Evolutionary conservation across 2,329 filamentous ascomycete species (phyloP), one percentile per base, ranked within the genome.

Genomic region (Neonectria hederae): DNA sequence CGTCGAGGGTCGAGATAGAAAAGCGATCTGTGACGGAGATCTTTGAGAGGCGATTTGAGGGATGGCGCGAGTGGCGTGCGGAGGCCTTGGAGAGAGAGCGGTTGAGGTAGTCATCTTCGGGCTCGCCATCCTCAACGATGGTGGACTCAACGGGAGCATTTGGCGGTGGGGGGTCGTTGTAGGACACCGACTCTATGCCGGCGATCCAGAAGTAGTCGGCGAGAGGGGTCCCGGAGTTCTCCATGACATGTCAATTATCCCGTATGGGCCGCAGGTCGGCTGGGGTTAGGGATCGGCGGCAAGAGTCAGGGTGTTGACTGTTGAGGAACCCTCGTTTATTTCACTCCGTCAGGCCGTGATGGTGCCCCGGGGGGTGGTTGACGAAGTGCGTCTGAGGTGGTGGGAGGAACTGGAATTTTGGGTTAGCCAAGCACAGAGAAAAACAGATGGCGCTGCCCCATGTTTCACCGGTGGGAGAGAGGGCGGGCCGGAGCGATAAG

Each of bases 171-270:
- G 81, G 76, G 70, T 90, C 89, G 66, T 87, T 84, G 80, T 91
- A 90, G 61, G 86, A 84, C 71, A 91, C 84, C 65, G 87, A 86
- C 78, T 91, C 89, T 79, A 92, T 84, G 74, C 89, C 89, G 70
- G 89, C 89, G 76, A 92, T 91, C 89, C 89, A 92, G 79, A 92
- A 92, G 81, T 92, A 92, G 78, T 92, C 89, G 78, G 89, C 89
- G 77, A 92, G 83, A 75, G 89, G 89, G 69, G 84, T 84, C 68
- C 88, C 89, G 64, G 87, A 83, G 80, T 78, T 82, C 76, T 88
- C 86, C 86, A 89, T 89, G 81, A 80, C 84, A 81, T 80, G 77
- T 79, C 79, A 80, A 73, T 74, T 70, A 71, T 70, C 62, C 66
- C 35, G 55, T 63, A 53, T 68, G 56, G 70, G 72, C 69, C 72